Evolutionary conservation across 306 rosid species (phyloP), one percentile per base, ranked within the genome.

Genomic region (Trifolium dubium): DNA sequence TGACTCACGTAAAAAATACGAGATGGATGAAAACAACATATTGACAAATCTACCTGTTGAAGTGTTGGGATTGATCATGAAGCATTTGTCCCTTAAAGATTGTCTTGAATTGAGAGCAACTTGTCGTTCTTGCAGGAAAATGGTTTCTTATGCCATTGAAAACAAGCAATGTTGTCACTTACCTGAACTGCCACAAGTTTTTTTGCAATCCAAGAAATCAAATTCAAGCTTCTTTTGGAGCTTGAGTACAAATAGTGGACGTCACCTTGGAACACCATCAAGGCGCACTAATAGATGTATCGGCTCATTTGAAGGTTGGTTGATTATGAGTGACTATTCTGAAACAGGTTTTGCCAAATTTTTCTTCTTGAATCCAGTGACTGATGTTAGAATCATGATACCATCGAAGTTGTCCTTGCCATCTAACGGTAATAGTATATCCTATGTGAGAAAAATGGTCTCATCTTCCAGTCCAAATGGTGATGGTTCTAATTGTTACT

Each of bases 331-430:
- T 64, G 69, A 64, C 2, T 8, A 37, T 39, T 18, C 8, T 61
- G 28, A 32, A n/a, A 12, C 1, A 14, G 53, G 62, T 55, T 55
- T 39, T 5, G 10, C 8, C 0, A 10, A 18, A 13, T 2, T 39
- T 11, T 64, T 64, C 15, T 64, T 64, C 31, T 14, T 47, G 3
- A 64, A 64, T 64, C 50, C 69, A 18, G 69, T 64, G n/a, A 64
- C 19, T 10, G 28, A 10, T 41, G 35, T 7, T 23, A 66, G 55
- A 44, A 51, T 66, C 71, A 12, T 4, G 2, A 49, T 66, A 17
- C 71, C 71, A 44, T 23, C 56, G 43, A 6, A 13, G 56, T 66
- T 43, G 13, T 5, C 44, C 23, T 43, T 66, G 30, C 56, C 71
- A 6, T 11, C 19, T 39, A 66, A 23, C 54, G 12, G 44, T 9